Evolutionary conservation across 1,284 basidiomycete species (phyloP).

Genomic region (Apiotrichum porosum): DNA sequence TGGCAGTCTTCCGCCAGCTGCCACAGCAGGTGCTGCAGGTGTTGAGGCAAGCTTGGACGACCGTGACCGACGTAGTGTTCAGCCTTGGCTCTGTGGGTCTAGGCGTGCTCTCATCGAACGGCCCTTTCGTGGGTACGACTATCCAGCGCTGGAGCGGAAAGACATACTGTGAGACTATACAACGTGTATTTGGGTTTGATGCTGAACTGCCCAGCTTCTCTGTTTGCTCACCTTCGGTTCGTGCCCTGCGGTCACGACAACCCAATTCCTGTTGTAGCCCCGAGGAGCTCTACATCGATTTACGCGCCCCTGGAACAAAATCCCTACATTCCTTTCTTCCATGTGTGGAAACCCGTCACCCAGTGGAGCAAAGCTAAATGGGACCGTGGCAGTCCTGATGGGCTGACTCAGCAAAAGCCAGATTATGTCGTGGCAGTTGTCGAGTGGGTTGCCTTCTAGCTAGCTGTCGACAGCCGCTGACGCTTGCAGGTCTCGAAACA

Average conservation of each 20-base stretch:
- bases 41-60: too few species aligned
- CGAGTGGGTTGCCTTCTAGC: constrained; percentile 58
- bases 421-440: constrained; percentile 85
- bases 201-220: constrained; percentile 51
- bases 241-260: constrained; percentile 60
- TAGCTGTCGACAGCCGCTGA: too few species aligned
- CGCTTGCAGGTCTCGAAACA: constrained; percentile 34
- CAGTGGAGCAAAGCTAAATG: constrained; percentile 53
- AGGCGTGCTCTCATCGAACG: too few species aligned
- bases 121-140: constrained; percentile 12
- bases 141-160: constrained; percentile 18
- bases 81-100: too few species aligned
- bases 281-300: constrained; percentile 3
- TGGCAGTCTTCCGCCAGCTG: too few species aligned
- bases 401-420: constrained; percentile 60
- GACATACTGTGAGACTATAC: constrained; percentile 28
- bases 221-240: constrained; percentile 71
- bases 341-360: constrained; percentile 86
- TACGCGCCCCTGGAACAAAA: constrained; percentile 48
- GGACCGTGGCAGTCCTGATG: constrained; percentile 39
- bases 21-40: too few species aligned
- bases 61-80: too few species aligned
- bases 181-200: too few species aligned
- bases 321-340: constrained; percentile 79
- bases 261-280: constrained; percentile 43